Evolutionary conservation across 1,284 basidiomycete species (phyloP).

Genomic region (Cryptococcus sp.): DNA sequence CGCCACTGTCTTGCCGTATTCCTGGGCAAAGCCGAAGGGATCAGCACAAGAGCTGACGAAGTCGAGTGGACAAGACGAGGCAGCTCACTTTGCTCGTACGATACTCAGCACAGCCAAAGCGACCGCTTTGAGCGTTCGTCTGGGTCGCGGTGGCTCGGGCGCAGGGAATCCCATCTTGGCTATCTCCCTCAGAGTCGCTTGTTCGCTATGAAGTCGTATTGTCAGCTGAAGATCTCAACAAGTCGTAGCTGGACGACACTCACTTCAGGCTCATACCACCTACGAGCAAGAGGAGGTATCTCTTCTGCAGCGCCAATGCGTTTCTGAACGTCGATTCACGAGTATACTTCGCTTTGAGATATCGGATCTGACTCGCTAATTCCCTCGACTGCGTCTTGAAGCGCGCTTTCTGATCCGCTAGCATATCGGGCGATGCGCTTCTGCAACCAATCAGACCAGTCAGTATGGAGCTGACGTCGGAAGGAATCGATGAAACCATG

Average conservation of each 20-base stretch:
- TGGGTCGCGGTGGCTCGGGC: conserved; percentile 49
- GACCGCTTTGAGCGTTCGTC: conserved; percentile 62
- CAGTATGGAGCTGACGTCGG: background rate
- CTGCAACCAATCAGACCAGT: background rate
- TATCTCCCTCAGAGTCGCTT: conserved; percentile 74
- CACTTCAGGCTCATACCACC: conserved; percentile 71
- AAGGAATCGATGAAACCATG: background rate
- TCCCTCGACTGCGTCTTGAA: conserved; percentile 42
- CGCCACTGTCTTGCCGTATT: conserved; percentile 33
- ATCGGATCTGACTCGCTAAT: conserved; percentile 66
- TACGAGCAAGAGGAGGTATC: conserved; percentile 59
- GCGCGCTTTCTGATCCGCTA: conserved; percentile 31
- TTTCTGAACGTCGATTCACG: conserved; percentile 80
- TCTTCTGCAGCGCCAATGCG: conserved; percentile 82
- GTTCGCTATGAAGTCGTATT: conserved; percentile 60
- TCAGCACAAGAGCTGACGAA: conserved; percentile 1
- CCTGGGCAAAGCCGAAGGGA: conserved; percentile 5
- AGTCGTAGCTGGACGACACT: conserved; percentile 24
- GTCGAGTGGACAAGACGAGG: background rate
- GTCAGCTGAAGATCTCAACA: too few relatives aligned
- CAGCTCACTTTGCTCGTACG: conserved; percentile 65
- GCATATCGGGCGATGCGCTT: background rate
- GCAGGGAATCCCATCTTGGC: conserved; percentile 71
- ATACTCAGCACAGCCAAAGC: conserved; percentile 67
- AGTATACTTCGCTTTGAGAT: conserved; percentile 87